Evolutionary conservation across 331 rosid genomes (phyloP).

Genomic region (Malus hybrid): DNA sequence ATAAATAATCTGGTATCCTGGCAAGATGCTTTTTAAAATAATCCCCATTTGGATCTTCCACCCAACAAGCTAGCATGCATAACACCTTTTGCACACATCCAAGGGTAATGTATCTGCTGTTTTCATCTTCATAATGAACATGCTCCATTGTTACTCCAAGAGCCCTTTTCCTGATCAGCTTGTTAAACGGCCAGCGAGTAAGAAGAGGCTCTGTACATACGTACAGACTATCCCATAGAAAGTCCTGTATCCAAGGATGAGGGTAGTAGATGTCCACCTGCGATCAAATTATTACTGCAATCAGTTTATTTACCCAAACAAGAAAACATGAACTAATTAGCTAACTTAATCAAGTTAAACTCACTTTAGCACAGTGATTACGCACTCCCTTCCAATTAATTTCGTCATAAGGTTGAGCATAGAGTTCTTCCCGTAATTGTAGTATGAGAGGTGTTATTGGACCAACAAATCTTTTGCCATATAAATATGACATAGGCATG

Average conservation of each 20-base stretch:
- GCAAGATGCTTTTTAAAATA: conserved; percentile 23
- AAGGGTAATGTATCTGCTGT: neutral
- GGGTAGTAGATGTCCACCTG: conserved; percentile 24
- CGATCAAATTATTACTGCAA: neutral
- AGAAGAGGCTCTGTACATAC: neutral
- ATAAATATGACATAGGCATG: conserved; percentile 21
- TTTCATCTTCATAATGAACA: no score
- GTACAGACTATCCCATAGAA: neutral
- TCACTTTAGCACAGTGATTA: conserved; percentile 14
- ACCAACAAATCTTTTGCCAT: conserved; percentile 18
- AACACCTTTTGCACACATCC: conserved; percentile 18
- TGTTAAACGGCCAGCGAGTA: conserved; percentile 26
- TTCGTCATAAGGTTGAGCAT: no score
- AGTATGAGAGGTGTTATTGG: neutral
- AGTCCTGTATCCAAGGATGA: conserved; percentile 13
- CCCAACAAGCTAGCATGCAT: conserved; percentile 45
- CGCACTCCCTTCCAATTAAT: neutral
- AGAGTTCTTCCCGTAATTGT: no score
- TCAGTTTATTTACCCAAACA: neutral
- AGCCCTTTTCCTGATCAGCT: neutral
- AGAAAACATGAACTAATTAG: neutral
- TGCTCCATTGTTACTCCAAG: no score
- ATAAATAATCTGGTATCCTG: conserved; percentile 4
- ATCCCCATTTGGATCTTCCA: conserved; percentile 55
- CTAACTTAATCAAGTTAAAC: neutral